Percentiles rank a stretch among this genome's conserved stretches.
These are phyloP conservation scores for Mycena haematopus DNA, from an alignment of 768 basidiomycete genomes.

Conservation along the genomic window DNA sequence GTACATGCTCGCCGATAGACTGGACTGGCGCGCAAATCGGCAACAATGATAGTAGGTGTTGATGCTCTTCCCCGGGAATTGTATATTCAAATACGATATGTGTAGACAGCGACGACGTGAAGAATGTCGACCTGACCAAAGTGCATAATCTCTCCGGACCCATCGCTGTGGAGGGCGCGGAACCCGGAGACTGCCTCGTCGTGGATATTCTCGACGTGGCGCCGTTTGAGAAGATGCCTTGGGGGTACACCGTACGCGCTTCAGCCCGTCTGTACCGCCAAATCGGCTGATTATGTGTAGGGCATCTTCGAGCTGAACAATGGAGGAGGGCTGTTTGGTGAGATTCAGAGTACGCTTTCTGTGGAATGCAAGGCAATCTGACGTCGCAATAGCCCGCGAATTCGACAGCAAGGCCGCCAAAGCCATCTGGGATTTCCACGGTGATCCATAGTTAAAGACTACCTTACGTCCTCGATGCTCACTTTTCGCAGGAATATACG, in stretches of 20 bases:
- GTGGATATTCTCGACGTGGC: slow-evolving; percentile 81
- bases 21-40: slow-evolving; percentile 85
- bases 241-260: slow-evolving; percentile 72
- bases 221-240: slow-evolving; percentile 78
- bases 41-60: slow-evolving; percentile 68
- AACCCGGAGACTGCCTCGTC: slow-evolving; percentile 80
- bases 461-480: neutral
- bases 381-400: slow-evolving; percentile 53
- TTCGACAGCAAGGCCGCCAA: slow-evolving; percentile 77
- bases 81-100: neutral
- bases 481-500: slow-evolving; percentile 60
- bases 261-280: neutral
- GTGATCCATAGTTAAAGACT: slow-evolving; percentile 35
- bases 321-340: slow-evolving; percentile 75
- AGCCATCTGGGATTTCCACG: slow-evolving; percentile 83
- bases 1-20: slow-evolving; percentile 47
- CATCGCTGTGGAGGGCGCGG: slow-evolving; percentile 74
- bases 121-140: slow-evolving; percentile 66
- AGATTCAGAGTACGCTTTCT: slow-evolving; percentile 6
- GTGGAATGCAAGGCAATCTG: neutral
- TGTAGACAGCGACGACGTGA: slow-evolving; percentile 72
- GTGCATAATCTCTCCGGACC: slow-evolving; percentile 82
- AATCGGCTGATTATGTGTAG: slow-evolving; percentile 37
- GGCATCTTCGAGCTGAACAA: slow-evolving; percentile 79
- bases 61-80: neutral